Percentiles rank a stretch among this genome's conserved stretches.
Conservation (phyloP, 805 yeast genomes). For the Kregervanrija delftensis region DNA sequence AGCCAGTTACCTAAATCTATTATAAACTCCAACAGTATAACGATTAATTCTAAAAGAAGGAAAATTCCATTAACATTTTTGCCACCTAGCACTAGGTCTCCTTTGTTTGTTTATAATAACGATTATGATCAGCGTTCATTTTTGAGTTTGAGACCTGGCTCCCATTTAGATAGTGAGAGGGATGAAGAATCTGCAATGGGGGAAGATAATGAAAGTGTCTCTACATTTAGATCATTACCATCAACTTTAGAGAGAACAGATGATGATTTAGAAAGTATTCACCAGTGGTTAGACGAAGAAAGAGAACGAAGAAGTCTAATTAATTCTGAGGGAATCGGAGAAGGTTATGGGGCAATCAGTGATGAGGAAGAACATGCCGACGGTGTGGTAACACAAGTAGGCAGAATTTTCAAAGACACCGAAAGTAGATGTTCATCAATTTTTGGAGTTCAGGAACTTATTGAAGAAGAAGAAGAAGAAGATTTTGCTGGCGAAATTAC, state of each 20-base stretch:
- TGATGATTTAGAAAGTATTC: constrained; percentile 26
- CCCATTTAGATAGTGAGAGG: constrained; percentile 21
- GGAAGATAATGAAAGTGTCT: constrained; percentile 25
- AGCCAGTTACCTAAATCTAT: constrained; percentile 7
- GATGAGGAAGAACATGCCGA: constrained; percentile 12
- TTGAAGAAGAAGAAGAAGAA: constrained; percentile 19
- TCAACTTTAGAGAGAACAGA: constrained; percentile 29
- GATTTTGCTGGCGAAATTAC: constrained; percentile 26
- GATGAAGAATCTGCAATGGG: constrained; percentile 1
- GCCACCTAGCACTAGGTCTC: constrained; percentile 32
- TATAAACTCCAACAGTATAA: constrained; percentile 9
- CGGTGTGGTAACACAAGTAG: constrained; percentile 20
- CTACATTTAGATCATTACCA: constrained; percentile 30
- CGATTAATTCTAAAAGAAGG: constrained; percentile 28
- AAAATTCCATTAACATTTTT: constrained; percentile 30
- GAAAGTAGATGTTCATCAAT: constrained; percentile 5
- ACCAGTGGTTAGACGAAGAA: constrained; percentile 32
- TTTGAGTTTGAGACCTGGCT: constrained; percentile 27
- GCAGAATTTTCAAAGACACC: constrained; percentile 17
- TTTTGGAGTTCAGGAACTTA: constrained; percentile 9
- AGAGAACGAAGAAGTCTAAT: constrained; percentile 25
- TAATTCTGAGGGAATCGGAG: constrained; percentile 10
- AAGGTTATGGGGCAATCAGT: constrained; percentile 16
- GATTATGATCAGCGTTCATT: constrained; percentile 30
- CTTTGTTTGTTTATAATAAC: constrained; percentile 27